Evolutionary conservation across 305 asterid genomes (phyloP), one percentile per base, ranked within the genome.

Genomic region (Euphrasia arctica): DNA sequence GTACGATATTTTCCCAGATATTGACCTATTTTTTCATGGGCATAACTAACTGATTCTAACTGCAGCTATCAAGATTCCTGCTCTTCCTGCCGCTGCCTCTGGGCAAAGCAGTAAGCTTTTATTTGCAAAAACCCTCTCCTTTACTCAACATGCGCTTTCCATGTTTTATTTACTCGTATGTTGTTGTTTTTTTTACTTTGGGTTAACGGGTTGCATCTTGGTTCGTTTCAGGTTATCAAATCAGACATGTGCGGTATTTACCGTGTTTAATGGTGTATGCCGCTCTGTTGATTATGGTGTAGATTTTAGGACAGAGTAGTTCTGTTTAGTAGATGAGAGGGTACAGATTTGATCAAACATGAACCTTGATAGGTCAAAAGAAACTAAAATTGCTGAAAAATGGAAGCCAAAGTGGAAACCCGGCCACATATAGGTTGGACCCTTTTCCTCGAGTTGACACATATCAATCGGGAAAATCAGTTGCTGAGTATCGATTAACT

Each of bases 41-140:
- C 42, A 6, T 36, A 36, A 36, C 42, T 36, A 36, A 5, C 42
- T 36, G 42, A 36, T 36, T 5, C 42, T 36, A 5, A 5, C 9
- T 36, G 78, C 95, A 90, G 99, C 95, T 29, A 72, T 90, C 77
- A 90, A 83, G 69, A 77, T 93, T 73, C 99, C 99, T 5, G 99
- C 96, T 36, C 99, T 93, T 74, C 97, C 99, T 63, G 99, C 99
- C 10, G 99, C 90, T 18, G 97, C 99, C 68, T 86, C 97, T 14
- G 99, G 95, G 61, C 89, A 90, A 75, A 86, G 73, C 58, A 70
- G 99, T 90, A 83, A 86, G 97, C 78, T 54, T 8, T 36, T 36
- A 36, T 36, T 36, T 5, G 42, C 42, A 36, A 36, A 36, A 36
- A 36, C 42, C 42, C 42, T 36, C 42, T 36, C 34, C 34, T 36